Evolutionary conservation across 768 basidiomycete species (phyloP).

Genomic region (Lentinus tigrinus): DNA sequence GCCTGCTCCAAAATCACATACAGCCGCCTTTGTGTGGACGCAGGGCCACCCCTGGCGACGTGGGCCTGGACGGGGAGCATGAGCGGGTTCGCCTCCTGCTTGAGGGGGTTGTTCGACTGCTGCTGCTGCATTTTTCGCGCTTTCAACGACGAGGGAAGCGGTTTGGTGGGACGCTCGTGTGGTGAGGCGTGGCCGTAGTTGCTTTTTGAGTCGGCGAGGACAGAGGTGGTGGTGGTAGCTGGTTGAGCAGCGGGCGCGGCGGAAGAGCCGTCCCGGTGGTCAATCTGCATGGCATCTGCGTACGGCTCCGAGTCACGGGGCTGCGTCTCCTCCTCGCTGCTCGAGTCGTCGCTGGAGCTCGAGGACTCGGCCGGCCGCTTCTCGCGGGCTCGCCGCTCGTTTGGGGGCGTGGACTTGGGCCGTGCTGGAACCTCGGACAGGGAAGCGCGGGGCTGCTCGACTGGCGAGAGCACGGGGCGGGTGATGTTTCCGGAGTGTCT

Average conservation of each 20-base stretch:
- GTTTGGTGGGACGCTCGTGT: slow-evolving; percentile 58
- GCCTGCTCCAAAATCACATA: slow-evolving; percentile 93
- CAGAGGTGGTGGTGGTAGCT: slow-evolving; percentile 10
- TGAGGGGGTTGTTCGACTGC: slow-evolving; percentile 43
- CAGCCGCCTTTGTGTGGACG: slow-evolving; percentile 58
- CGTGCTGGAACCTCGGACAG: slow-evolving; percentile 55
- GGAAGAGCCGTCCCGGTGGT: slow-evolving; percentile 9
- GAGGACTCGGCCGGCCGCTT: slow-evolving; percentile 24
- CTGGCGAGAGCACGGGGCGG: slow-evolving; percentile 21
- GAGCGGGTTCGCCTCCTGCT: slow-evolving; percentile 61
- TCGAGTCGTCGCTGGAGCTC: slow-evolving; percentile 27
- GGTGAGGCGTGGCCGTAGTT: background rate
- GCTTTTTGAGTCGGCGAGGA: slow-evolving; percentile 23
- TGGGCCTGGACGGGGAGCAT: slow-evolving; percentile 84
- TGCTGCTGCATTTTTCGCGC: slow-evolving; percentile 47
- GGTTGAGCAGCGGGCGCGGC: slow-evolving; percentile 5
- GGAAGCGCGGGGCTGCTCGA: slow-evolving; percentile 22
- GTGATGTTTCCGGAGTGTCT: slow-evolving; percentile 48
- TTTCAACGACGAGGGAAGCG: slow-evolving; percentile 50
- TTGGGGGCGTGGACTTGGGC: slow-evolving; percentile 70
- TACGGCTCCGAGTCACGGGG: slow-evolving; percentile 13
- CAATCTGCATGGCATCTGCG: slow-evolving; percentile 20
- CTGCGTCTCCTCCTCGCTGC: slow-evolving; percentile 20
- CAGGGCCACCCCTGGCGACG: slow-evolving; percentile 56
- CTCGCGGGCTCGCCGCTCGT: slow-evolving; percentile 47